These are phyloP conservation scores for Wickerhamiella shivajii DNA, from an alignment of 805 yeast genomes.

Conservation along the genomic window DNA sequence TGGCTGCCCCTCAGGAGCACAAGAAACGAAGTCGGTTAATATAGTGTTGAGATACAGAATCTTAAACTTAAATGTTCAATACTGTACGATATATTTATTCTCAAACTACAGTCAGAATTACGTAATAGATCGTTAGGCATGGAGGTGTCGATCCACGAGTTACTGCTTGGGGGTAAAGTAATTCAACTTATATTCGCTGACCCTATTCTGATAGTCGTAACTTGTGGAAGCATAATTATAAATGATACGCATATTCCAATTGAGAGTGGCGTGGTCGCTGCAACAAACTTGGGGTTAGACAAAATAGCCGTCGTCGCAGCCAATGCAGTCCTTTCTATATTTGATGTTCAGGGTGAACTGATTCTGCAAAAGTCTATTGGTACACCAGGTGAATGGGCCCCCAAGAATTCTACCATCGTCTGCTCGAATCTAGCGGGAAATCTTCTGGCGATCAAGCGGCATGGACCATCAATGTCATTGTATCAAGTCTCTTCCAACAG, in stretches of 20 bases:
- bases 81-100: too few relatives aligned
- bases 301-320: constrained; percentile 1
- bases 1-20: too few relatives aligned
- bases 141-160: too few relatives aligned
- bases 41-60: too few relatives aligned
- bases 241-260: not conserved
- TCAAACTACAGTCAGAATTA: too few relatives aligned
- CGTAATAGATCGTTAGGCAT: too few relatives aligned
- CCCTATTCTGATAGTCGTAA: constrained; percentile 4
- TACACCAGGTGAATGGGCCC: constrained; percentile 3
- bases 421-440: constrained; percentile 1
- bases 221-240: constrained; percentile 1
- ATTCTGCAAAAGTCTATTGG: not conserved
- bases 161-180: too few relatives aligned
- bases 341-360: not conserved
- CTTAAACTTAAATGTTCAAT: too few relatives aligned
- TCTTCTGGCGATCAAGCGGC: not conserved
- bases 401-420: not conserved
- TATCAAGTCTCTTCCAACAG: too few relatives aligned
- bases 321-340: constrained; percentile 1
- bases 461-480: too few relatives aligned
- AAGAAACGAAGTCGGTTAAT: too few relatives aligned
- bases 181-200: constrained; percentile 3
- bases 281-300: constrained; percentile 1
- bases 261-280: constrained; percentile 2